Evolutionary conservation across 2,329 filamentous ascomycete genomes (phyloP), one percentile per base, ranked within the genome.

Genomic region (Parastagonospora nodorum): DNA sequence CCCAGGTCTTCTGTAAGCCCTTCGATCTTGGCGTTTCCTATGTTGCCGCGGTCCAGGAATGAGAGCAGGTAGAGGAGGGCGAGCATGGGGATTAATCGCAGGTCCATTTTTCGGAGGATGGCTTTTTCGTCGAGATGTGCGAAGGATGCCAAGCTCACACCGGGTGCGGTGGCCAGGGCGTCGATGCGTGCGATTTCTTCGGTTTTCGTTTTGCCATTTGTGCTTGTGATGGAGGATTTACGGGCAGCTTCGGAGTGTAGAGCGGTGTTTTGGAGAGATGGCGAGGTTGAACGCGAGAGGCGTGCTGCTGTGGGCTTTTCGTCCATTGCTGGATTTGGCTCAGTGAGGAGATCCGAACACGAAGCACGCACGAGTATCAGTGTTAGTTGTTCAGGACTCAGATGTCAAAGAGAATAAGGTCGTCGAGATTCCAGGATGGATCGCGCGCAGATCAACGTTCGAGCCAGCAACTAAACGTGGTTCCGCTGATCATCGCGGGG

Each of bases 11-110:
- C 61, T 5, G 55, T 60, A 19, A 73, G 50, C 1, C 68, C 67
- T 42, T 72, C 67, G n/a, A 77, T 71, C 16, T 67, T 67, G 50
- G 64, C 75, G 77, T 83, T 86, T 2, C 67, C 67, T 7, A 72
- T 71, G 27, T 71, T 72, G 14, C 66, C 66, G 14, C 69, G 53
- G 14, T 72, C 69, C 3, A 72, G 55, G 42, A 71, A 76, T 5
- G 65, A 68, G 2, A 76, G 57, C 1, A 76, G 60, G 42, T 76
- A 77, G 1, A 76, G 63, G 0, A 75, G 38, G 0, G 74, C 69
- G 2, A 76, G 63, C 64, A 73, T 72, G 14, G 74, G 73, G 28
- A 76, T 73, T 10, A 76, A 47, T 2, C 68, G 68, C 28, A 72
- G 42, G 45, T 76, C 74, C 71, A 75, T 75, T 51, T 75, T 74